Evolutionary conservation across 192 early-diverging fungal species (phyloP).

Genomic region (Tieghemiomyces parasiticus): DNA sequence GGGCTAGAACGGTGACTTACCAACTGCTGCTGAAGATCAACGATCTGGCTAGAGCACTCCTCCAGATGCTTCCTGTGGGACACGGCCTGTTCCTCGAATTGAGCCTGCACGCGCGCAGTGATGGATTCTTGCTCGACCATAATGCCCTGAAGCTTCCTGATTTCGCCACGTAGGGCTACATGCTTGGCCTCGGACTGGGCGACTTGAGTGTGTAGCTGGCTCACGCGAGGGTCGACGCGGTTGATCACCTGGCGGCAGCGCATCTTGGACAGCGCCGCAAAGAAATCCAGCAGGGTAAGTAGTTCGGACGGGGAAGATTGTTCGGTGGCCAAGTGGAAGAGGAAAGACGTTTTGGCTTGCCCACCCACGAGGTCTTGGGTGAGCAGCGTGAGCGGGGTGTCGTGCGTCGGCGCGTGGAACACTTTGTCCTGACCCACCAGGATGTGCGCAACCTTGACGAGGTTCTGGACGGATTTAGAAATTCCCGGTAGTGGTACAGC

Average conservation of each 20-base stretch:
- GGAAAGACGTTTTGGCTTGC: slow-evolving; percentile 9
- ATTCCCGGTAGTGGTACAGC: no score
- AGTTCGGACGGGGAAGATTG: background rate
- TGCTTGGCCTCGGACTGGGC: background rate
- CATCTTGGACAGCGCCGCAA: background rate
- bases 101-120: background rate
- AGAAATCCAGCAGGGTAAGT: background rate
- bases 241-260: slow-evolving; percentile 6
- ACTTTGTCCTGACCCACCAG: background rate
- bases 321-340: slow-evolving; percentile 5
- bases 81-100: background rate
- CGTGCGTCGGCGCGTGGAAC: background rate
- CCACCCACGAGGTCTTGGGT: slow-evolving; percentile 5
- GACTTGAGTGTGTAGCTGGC: background rate
- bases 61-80: background rate
- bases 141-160: background rate
- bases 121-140: background rate
- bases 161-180: background rate
- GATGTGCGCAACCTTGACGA: background rate
- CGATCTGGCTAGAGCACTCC: background rate
- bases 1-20: background rate
- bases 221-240: slow-evolving; percentile 6
- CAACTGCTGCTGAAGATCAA: background rate
- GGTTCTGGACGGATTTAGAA: background rate
- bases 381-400: background rate